These are phyloP conservation scores for Tetracladium setigerum DNA, from an alignment of 495 filamentous ascomycete species.

Conservation along the genomic window DNA sequence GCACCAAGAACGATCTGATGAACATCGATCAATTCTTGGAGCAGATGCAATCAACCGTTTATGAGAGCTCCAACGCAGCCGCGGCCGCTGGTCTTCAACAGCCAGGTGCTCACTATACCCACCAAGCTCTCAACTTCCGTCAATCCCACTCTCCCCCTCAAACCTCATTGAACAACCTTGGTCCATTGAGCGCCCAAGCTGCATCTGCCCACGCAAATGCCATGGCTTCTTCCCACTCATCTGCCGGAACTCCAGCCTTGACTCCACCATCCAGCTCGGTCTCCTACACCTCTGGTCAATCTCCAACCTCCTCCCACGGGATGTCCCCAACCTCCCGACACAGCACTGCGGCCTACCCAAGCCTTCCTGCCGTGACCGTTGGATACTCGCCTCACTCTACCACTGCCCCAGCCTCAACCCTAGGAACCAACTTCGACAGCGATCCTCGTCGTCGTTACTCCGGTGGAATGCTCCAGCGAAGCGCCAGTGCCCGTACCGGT, in stretches of 20 bases:
- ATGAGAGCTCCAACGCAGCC: slow-evolving; percentile 76
- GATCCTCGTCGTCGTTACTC: slow-evolving; percentile 80
- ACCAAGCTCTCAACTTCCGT: slow-evolving; percentile 49
- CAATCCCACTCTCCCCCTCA: slow-evolving; percentile 67
- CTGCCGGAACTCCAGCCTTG: slow-evolving; percentile 68
- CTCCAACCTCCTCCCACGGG: slow-evolving; percentile 58
- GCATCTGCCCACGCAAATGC: slow-evolving; percentile 49
- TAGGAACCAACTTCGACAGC: slow-evolving; percentile 73
- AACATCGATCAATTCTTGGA: slow-evolving; percentile 90
- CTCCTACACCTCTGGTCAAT: slow-evolving; percentile 81
- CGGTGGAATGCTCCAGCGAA: slow-evolving; percentile 75
- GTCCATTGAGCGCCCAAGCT: slow-evolving; percentile 41
- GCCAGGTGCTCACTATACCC: slow-evolving; percentile 57
- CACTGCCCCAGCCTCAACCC: slow-evolving; percentile 65
- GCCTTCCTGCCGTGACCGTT: slow-evolving; percentile 65
- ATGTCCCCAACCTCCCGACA: slow-evolving; percentile 60
- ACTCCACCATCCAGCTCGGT: slow-evolving; percentile 84
- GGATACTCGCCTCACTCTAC: slow-evolving; percentile 56
- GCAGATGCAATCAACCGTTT: slow-evolving; percentile 90
- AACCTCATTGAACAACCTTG: slow-evolving; percentile 37
- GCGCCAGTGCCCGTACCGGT: slow-evolving; percentile 30
- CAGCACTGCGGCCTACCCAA: slow-evolving; percentile 72
- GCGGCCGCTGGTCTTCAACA: slow-evolving; percentile 68
- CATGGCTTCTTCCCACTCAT: slow-evolving; percentile 46
- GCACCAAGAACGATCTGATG: slow-evolving; percentile 86